Percentiles rank a stretch among this genome's conserved stretches.
Conservation (phyloP, 1,284 basidiomycete genomes). For the Puccinia horiana region DNA sequence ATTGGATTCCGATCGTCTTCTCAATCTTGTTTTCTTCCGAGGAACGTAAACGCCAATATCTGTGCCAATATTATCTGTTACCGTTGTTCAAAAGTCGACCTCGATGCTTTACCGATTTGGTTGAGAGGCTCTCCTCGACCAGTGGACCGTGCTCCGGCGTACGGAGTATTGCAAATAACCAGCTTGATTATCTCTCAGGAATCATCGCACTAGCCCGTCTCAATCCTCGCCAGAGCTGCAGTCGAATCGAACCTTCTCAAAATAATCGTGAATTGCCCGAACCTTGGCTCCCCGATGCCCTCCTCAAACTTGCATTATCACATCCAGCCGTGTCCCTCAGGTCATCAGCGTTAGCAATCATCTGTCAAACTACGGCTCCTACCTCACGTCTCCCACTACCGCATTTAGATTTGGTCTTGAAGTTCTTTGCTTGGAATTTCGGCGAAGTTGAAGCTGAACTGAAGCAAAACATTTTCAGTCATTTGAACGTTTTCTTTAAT, state of each 20-base stretch:
- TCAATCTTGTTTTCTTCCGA: constrained; percentile 29
- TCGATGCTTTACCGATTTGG: constrained; percentile 10
- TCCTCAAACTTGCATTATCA: constrained; percentile 27
- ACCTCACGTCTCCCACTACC: constrained; percentile 1
- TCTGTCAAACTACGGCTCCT: constrained; percentile 26
- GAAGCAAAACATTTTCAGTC: constrained; percentile 41
- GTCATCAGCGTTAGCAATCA: constrained; percentile 27
- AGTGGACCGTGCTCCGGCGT: background rate
- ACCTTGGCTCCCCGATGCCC: background rate
- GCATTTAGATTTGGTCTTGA: constrained; percentile 25
- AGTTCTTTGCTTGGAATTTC: constrained; percentile 35
- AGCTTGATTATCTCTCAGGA: constrained; percentile 31
- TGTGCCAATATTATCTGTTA: constrained; percentile 45
- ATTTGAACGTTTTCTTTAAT: constrained; percentile 23
- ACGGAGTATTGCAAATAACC: background rate
- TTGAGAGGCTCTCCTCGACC: background rate
- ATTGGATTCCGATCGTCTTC: constrained; percentile 29
- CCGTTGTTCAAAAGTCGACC: constrained; percentile 37
- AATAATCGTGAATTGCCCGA: background rate
- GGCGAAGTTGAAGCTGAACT: constrained; percentile 42
- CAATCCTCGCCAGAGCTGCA: constrained; percentile 20
- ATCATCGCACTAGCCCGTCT: constrained; percentile 36
- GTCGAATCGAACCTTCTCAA: background rate
- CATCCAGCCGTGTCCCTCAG: constrained; percentile 37
- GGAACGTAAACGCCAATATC: constrained; percentile 41